Conservation (phyloP, 148 eudicot species). For the Beta vulgaris region DNA sequence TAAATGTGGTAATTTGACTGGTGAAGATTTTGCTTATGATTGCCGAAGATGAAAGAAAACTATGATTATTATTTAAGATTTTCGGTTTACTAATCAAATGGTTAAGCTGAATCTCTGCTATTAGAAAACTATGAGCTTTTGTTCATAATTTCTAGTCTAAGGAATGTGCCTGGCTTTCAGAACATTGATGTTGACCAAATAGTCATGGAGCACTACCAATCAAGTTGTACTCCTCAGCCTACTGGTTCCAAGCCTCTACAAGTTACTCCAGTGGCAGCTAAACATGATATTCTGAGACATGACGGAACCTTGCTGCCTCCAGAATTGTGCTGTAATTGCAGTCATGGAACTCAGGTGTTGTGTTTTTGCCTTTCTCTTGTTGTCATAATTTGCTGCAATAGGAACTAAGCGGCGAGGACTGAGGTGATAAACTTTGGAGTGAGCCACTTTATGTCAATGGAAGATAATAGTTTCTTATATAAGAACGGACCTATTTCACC, state of each 20-base stretch:
- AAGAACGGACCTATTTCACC: background rate
- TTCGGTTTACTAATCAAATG: background rate
- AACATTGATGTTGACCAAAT: constrained; percentile 93
- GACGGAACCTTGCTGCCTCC: constrained; percentile 58
- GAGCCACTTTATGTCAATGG: background rate
- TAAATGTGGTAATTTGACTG: background rate
- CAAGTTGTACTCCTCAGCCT: constrained; percentile 67
- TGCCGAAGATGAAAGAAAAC: background rate
- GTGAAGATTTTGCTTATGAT: constrained; percentile 8
- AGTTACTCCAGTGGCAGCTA: constrained; percentile 46
- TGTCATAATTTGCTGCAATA: constrained; percentile 9
- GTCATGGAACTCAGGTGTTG: constrained; percentile 69
- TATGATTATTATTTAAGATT: background rate
- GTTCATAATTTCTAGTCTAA: background rate
- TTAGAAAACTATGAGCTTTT: background rate
- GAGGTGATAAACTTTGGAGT: background rate
- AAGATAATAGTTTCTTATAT: background rate
- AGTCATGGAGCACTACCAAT: constrained; percentile 77
- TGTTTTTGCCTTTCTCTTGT: background rate
- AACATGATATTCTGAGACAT: constrained; percentile 26
- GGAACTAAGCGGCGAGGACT: background rate
- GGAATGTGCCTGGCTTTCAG: constrained; percentile 39
- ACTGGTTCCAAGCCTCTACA: constrained; percentile 48
- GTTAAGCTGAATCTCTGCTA: background rate
- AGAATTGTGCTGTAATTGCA: constrained; percentile 71